Evolutionary conservation across 805 yeast genomes (phyloP), one percentile per base, ranked within the genome.

Genomic region (Candida coquimbonensis): DNA sequence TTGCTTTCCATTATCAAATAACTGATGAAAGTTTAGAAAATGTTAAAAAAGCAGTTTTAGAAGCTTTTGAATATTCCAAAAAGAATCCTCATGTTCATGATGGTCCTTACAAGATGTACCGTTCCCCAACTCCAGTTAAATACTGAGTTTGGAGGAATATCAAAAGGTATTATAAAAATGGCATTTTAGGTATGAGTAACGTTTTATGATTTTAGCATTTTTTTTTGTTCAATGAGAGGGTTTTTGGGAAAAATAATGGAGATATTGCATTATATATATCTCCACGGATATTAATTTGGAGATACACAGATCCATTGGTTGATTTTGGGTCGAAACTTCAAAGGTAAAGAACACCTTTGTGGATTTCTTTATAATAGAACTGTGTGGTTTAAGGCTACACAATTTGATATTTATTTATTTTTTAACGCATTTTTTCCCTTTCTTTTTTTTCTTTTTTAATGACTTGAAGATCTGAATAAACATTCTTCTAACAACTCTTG

Each of bases 1-100:
- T 90, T 39, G 87, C 95, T 1, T 83, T 89, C 72, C 96, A 87
- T 55, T 80, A 78, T 63, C 89, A 82, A 64, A 75, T 72, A 47
- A 64, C 78, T 21, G 67, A 68, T 26, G 77, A 73, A 39, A 72
- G 83, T 27, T 63, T 82, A 40, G 83, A 77, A 44, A 69, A 67
- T 40, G 69, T 84, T 41, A 83, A 82, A 56, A 58, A 60, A 39
- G 82, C 82, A 3, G 64, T 85, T 17, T 56, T 68, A 33, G 88
- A 83, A 59, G 70, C 83, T 34, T 72, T 66, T 54, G 73, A 77
- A 45, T 69, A 74, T 50, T 75, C 88, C 1, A 61, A 71, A 52
- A 61, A 59, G 39, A 69, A 77, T 52, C 88, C 88, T 31, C 75
- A 68, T 57, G 60, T 63, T 51, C 64, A 69, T 45, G 68, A 66